Base-by-base conservation (phyloP, 1,284 basidiomycete species). In the Neonothopanus nambi region DNA sequence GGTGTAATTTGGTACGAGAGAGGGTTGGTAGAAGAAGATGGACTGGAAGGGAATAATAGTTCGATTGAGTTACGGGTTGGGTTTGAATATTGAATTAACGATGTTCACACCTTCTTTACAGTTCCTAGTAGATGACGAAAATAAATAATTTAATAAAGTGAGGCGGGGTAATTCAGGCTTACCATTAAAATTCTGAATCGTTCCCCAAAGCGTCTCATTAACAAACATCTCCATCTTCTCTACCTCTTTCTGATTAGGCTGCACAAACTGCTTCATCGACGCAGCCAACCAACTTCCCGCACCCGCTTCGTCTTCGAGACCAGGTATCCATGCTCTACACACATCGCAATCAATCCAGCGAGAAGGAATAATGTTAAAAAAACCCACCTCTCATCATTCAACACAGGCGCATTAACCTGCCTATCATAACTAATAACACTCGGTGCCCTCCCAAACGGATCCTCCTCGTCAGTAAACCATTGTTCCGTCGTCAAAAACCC, bases 251-350 rank as follows among this genome's bases (percentile, higher is more conserved):
- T 76, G 76, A 55, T 70, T 78, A 0, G 81, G 81, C 56, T 81
- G 79, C 4, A 72, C 77, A 54, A 69, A 81, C 57, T 82, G 78
- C 61, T 82, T 82, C 78, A 82, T 77, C 3, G 75, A 65, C 7
- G 78, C 80, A 7, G 81, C 80, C 13, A 84, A 64, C 79, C 80
- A 82, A 18, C 78, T 80, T 5, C 79, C 80, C 3, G 80, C 80
- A 28, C 81, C 81, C 26, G 77, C 81, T 63, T 84, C 81, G 60
- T 84, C 80, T 51, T 78, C 81, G 51, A 82, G 61, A 0, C 81
- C 81, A 20, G 79, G 76, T 50, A 82, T 82, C 80, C 79, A 82
- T 7, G 79, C 79, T 38, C 81, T 66, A 65, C 55, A 72, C 70
- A 18, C 42, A 8, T 13, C 21, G 18, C 20, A 15, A 18, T n/a